Percentiles rank a stretch among this genome's conserved stretches.
phyloP scores from a whole-genome alignment of 495 filamentous ascomycete genomes.

The Penicillium canescens region DNA sequence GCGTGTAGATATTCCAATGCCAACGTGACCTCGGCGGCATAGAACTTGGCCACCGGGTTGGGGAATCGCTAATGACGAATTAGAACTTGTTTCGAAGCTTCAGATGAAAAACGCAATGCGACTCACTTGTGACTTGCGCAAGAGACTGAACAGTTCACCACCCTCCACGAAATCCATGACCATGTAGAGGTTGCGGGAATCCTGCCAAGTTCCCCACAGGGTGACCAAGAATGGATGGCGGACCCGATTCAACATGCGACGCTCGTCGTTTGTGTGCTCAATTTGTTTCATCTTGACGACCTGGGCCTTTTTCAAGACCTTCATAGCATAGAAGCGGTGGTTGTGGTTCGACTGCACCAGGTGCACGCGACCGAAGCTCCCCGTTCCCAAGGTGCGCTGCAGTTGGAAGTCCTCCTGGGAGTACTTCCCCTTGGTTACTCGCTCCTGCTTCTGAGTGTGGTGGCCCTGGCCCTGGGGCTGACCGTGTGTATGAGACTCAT shows the following conservation, averaged over 20 bases:
- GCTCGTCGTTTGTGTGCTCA: conserved; percentile 97
- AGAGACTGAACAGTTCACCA: conserved; percentile 91
- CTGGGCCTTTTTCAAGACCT: conserved; percentile 96
- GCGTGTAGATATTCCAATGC: conserved; percentile 95
- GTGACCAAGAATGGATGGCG: conserved; percentile 98
- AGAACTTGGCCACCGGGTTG: conserved; percentile 98
- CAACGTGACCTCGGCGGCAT: conserved; percentile 94
- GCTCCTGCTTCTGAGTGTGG: conserved; percentile 33
- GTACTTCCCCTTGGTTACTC: conserved; percentile 97
- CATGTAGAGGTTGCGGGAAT: conserved; percentile 95
- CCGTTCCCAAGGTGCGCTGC: conserved; percentile 88
- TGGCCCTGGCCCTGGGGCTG: conserved; percentile 13
- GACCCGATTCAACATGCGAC: conserved; percentile 89
- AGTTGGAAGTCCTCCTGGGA: conserved; percentile 84
- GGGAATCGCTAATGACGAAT: conserved; percentile 75
- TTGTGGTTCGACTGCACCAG: conserved; percentile 97
- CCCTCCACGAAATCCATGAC: conserved; percentile 99
- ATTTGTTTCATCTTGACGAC: conserved; percentile 99
- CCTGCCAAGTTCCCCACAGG: conserved; percentile 97
- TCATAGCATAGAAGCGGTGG: conserved; percentile 94
- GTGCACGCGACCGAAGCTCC: conserved; percentile 95
- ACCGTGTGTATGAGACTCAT: conserved; percentile 13
- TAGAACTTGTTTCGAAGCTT: neutral
- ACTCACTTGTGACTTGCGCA: conserved; percentile 94
- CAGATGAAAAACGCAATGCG: neutral